Evolutionary conservation across 1,284 basidiomycete species (phyloP).

Genomic region (Chalciporus sp.): DNA sequence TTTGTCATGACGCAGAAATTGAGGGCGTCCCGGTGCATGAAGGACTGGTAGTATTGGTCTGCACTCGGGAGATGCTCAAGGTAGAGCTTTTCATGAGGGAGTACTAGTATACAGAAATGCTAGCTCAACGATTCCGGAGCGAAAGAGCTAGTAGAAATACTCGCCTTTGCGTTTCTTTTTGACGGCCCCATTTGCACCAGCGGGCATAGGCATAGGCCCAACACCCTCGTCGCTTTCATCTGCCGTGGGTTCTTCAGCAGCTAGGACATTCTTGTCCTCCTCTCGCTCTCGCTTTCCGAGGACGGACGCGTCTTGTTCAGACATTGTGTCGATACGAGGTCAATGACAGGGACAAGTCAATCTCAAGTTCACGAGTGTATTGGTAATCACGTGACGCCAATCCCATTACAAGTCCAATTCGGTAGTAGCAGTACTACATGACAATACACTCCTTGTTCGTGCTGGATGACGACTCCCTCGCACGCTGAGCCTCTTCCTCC

Average conservation of each 20-base stretch:
- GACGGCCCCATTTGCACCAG: conserved; percentile 36
- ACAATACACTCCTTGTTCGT: conserved; percentile 57
- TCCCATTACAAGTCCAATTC: background rate
- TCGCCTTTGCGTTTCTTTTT: conserved; percentile 78
- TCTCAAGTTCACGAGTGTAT: background rate
- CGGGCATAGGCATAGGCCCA: conserved; percentile 76
- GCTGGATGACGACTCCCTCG: conserved; percentile 25
- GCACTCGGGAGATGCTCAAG: conserved; percentile 90
- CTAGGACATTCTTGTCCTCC: conserved; percentile 26
- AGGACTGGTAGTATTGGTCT: conserved; percentile 95
- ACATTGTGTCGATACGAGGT: conserved; percentile 32
- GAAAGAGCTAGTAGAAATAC: conserved; percentile 36
- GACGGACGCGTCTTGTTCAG: conserved; percentile 44
- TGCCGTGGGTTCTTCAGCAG: conserved; percentile 8
- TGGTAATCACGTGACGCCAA: background rate
- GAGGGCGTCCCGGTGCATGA: conserved; percentile 96
- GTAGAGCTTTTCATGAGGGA: conserved; percentile 83
- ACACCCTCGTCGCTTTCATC: conserved; percentile 64
- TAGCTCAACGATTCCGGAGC: conserved; percentile 36
- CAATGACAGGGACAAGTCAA: background rate
- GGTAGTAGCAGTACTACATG: conserved; percentile 62
- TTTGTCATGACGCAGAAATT: conserved; percentile 87
- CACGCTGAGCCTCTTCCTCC: conserved; percentile 45
- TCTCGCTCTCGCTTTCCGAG: conserved; percentile 68
- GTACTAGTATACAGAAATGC: conserved; percentile 40